Evolutionary conservation across 345 rosid species (phyloP).

Genomic region (Populus euphratica): DNA sequence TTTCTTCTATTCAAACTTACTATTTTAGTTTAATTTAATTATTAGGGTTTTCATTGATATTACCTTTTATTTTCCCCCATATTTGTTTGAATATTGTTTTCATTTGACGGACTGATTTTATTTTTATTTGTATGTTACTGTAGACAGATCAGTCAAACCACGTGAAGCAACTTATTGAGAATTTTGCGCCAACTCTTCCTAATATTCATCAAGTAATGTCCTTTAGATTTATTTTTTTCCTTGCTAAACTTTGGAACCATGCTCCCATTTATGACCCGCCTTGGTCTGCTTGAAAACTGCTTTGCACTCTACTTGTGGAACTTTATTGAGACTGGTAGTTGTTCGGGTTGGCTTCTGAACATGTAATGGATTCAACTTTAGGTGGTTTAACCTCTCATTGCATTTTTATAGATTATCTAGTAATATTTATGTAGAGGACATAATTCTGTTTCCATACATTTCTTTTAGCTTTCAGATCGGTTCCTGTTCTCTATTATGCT

Average conservation of each 20-base stretch:
- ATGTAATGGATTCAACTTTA: background rate
- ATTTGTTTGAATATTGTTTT: background rate
- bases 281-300: background rate
- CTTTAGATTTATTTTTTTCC: background rate
- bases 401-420: background rate
- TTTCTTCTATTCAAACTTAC: background rate
- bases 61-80: background rate
- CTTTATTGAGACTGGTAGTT: background rate
- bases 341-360: background rate
- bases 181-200: constrained; percentile 46
- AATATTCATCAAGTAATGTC: constrained; percentile 42
- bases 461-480: background rate
- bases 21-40: background rate
- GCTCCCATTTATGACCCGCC: background rate
- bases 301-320: background rate
- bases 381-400: background rate
- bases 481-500: background rate
- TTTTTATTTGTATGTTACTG: constrained; percentile 5
- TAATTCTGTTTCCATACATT: too few relatives aligned
- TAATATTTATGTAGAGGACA: too few relatives aligned
- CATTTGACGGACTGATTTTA: background rate
- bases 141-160: constrained; percentile 48
- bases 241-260: background rate
- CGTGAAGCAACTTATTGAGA: constrained; percentile 42
- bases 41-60: background rate